Percentiles rank a stretch among this genome's conserved stretches.
phyloP scores from a whole-genome alignment of 2,329 filamentous ascomycete species.

The Mycocentrospora acerina region DNA sequence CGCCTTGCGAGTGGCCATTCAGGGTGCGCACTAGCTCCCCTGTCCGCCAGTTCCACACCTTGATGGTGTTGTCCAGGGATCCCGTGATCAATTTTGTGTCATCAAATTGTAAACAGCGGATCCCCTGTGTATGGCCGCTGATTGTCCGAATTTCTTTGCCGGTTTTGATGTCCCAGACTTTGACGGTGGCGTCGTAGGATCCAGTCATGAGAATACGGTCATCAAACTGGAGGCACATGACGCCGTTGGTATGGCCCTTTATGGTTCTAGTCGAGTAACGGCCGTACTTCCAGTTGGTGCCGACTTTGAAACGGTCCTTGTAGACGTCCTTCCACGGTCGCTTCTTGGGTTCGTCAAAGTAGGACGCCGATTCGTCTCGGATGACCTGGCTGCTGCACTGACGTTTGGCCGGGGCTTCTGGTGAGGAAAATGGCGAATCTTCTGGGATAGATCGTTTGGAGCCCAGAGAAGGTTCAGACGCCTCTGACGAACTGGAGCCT shows the following conservation, averaged over 20 bases:
- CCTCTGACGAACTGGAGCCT: constrained; percentile 8
- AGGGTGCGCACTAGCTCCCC: constrained; percentile 83
- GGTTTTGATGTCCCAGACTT: constrained; percentile 93
- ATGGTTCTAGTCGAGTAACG: constrained; percentile 83
- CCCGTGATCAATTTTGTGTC: constrained; percentile 89
- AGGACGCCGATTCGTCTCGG: constrained; percentile 44
- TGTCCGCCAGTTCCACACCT: constrained; percentile 96
- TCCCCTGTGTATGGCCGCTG: constrained; percentile 76
- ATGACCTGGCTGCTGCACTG: constrained; percentile 26
- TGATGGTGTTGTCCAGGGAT: constrained; percentile 82
- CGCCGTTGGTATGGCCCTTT: constrained; percentile 83
- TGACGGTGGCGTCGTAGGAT: constrained; percentile 92
- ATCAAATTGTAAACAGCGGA: constrained; percentile 90
- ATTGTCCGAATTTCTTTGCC: constrained; percentile 85
- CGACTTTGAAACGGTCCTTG: constrained; percentile 90
- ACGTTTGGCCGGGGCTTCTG: constrained; percentile 36
- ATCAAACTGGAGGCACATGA: constrained; percentile 78
- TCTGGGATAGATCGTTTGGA: constrained; percentile 36
- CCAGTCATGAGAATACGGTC: constrained; percentile 91
- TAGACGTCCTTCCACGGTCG: constrained; percentile 97
- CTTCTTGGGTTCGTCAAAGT: constrained; percentile 51
- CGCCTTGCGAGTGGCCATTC: constrained; percentile 74
- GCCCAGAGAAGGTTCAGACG: constrained; percentile 16
- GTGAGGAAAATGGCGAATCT: constrained; percentile 14
- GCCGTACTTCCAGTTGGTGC: constrained; percentile 96